phyloP scores from a whole-genome alignment of 257 asterid genomes.

The Echium plantagineum region DNA sequence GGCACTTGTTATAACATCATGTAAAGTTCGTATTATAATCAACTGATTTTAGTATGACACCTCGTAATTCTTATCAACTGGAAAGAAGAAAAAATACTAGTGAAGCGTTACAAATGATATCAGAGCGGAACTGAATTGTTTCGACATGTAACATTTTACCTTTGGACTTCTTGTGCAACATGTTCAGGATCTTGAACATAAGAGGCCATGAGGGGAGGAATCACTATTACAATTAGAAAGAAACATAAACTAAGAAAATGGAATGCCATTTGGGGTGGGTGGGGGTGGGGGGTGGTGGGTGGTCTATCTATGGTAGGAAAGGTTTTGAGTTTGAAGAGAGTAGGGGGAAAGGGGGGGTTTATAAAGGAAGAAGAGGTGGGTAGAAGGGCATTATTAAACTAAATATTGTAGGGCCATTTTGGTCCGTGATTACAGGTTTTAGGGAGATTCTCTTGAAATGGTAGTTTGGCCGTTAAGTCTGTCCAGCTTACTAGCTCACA shows the following conservation, averaged over 20 bases:
- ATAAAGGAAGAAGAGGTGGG: conserved; percentile 31
- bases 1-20: too few species aligned
- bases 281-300: neutral
- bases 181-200: conserved; percentile 34
- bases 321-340: conserved; percentile 6
- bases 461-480: conserved; percentile 46
- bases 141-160: conserved; percentile 24
- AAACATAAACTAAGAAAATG: conserved; percentile 18
- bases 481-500: conserved; percentile 7
- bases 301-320: neutral
- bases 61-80: too few species aligned
- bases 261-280: conserved; percentile 23
- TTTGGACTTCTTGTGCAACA: conserved; percentile 56
- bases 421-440: conserved; percentile 48
- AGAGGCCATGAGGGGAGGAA: conserved; percentile 39
- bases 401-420: conserved; percentile 39
- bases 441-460: conserved; percentile 36
- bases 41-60: neutral
- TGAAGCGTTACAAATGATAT: neutral
- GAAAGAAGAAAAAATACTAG: too few species aligned
- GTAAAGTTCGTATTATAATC: too few species aligned
- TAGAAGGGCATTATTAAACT: conserved; percentile 52
- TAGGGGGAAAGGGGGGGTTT: conserved; percentile 19
- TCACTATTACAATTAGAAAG: conserved; percentile 14
- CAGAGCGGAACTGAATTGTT: neutral